phyloP scores from a whole-genome alignment of 805 yeast genomes.

The Candida easanensis region DNA sequence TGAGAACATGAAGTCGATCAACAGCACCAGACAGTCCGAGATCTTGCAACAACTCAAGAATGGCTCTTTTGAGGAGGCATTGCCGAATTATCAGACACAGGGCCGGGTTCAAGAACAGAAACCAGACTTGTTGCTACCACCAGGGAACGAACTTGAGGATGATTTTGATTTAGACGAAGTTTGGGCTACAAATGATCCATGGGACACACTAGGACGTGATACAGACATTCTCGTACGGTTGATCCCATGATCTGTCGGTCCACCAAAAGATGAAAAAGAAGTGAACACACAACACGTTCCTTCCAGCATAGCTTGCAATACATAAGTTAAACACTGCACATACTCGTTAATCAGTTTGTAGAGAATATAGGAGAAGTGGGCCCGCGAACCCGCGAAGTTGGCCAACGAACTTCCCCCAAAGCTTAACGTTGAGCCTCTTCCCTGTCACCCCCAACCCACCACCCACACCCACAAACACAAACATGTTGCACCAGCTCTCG shows the following conservation, averaged over 20 bases:
- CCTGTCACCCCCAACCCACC: too few species aligned
- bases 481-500: not conserved
- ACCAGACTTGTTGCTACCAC: slow-evolving; percentile 13
- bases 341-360: too few species aligned
- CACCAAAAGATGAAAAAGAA: not conserved
- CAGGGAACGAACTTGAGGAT: slow-evolving; percentile 21
- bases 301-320: too few species aligned
- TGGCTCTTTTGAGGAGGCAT: slow-evolving; percentile 16
- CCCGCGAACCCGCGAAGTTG: too few species aligned
- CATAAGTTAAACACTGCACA: too few species aligned
- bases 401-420: too few species aligned
- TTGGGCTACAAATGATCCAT: slow-evolving; percentile 28
- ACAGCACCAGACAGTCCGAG: slow-evolving; percentile 20
- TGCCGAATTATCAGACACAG: slow-evolving; percentile 18
- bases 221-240: slow-evolving; percentile 23
- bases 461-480: too few species aligned
- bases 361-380: too few species aligned
- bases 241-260: slow-evolving; percentile 17
- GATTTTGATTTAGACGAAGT: slow-evolving; percentile 25
- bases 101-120: slow-evolving; percentile 12
- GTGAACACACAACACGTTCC: too few species aligned
- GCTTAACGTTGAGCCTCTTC: too few species aligned
- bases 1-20: slow-evolving; percentile 13
- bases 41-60: slow-evolving; percentile 19
- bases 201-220: slow-evolving; percentile 23